Base-by-base conservation (phyloP, 225 moss, liverwort and hornwort species). In the Lunularia cruciata region DNA sequence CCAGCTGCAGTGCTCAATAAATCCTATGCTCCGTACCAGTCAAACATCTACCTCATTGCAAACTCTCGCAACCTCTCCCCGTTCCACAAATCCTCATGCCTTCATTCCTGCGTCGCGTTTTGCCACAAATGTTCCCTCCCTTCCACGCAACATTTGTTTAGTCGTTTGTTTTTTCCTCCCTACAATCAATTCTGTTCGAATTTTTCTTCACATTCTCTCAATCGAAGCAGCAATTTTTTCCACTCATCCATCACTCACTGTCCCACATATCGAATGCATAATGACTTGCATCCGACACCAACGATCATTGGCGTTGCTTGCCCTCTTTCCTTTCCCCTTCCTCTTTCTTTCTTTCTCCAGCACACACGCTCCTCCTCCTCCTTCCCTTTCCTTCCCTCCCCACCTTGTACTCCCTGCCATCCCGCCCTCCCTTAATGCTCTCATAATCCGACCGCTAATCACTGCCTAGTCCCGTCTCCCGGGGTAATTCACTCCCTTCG, bases 1-100 rank as follows among this genome's bases (percentile, higher is more conserved):
- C 65, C 47, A 65, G 46, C 65, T 47, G 65, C 65, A 16, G 31
- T 45, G 43, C 27, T 45, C 13, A 59, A 28, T n/a, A 35, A 18
- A 33, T 32, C 58, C 26, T 28, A 54, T 28, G 12, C 54, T 26
- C 26, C 10, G 20, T 20, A 51, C 22, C 51, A 8, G 20, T n/a
- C 51, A 51, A 23, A 22, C 26, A 54, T 22, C 26, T 54, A 54
- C 26, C 22, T n/a, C n/a, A n/a, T n/a, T n/a, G n/a, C n/a, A n/a
- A n/a, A n/a, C n/a, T n/a, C n/a, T n/a, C n/a, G n/a, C n/a, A n/a
- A n/a, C 19, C 30, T 35, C 58, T 6, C 36, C 58, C 16, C 31
- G 58, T 35, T 58, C n/a, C 19, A 3, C 28, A 6, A 35, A 2
- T 60, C n/a, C 60, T 0, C 60, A 18, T 22, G 20, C 14, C 4